Conservation (phyloP, 192 early-diverging fungal genomes). For the Lobulomyces angularis region DNA sequence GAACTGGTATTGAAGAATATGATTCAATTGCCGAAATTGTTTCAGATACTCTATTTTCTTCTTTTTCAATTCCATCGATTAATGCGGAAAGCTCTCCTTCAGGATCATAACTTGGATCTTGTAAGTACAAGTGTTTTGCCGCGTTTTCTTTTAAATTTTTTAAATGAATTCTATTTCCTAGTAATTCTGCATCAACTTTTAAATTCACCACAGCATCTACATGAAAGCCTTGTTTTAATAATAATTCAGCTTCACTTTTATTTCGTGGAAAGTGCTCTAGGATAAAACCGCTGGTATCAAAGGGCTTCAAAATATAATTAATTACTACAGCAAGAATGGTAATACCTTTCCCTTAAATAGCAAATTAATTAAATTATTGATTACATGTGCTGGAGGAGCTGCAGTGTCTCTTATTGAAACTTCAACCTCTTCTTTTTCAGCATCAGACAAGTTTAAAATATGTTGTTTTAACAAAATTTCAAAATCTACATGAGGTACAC, state of each 20-base stretch:
- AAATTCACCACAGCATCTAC: conserved; percentile 32
- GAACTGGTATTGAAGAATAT: conserved; percentile 14
- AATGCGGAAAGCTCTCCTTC: conserved; percentile 2
- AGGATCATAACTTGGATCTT: conserved; percentile 5
- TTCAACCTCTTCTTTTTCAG: conserved; percentile 25
- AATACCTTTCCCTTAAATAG: conserved; percentile 20
- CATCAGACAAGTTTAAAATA: too few relatives aligned
- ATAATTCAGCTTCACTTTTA: conserved; percentile 25
- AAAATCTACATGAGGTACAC: too few relatives aligned
- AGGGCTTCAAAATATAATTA: conserved; percentile 18
- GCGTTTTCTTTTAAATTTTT: not conserved
- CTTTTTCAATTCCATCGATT: conserved; percentile 19
- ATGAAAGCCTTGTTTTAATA: conserved; percentile 21
- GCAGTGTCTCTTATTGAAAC: conserved; percentile 24
- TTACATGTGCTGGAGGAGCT: conserved; percentile 9
- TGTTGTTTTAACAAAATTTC: too few relatives aligned
- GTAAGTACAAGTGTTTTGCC: too few relatives aligned
- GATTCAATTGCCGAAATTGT: conserved; percentile 14
- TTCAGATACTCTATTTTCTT: conserved; percentile 15
- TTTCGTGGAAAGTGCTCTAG: conserved; percentile 31
- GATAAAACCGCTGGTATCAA: conserved; percentile 28
- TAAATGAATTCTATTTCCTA: conserved; percentile 15
- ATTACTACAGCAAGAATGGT: conserved; percentile 1
- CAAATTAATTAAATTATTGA: conserved; percentile 10
- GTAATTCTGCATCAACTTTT: conserved; percentile 19